These are phyloP conservation scores for Puccinia hordei DNA, from an alignment of 1,284 basidiomycete species.

Conservation along the genomic window DNA sequence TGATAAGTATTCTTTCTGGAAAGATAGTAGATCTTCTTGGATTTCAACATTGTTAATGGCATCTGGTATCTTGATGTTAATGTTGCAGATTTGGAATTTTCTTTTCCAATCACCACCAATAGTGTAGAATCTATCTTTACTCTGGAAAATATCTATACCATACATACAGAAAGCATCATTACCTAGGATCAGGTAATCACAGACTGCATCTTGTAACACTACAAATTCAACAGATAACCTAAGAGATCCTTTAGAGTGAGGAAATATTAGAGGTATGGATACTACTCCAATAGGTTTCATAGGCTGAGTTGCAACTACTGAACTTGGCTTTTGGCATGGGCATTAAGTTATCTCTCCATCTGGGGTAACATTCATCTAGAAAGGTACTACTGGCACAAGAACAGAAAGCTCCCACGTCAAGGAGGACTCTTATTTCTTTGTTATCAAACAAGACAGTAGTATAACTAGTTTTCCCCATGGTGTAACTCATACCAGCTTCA, in stretches of 20 bases:
- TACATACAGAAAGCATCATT: slow-evolving; percentile 22
- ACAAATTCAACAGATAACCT: too few relatives aligned
- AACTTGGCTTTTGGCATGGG: slow-evolving; percentile 3
- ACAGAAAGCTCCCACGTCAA: neutral
- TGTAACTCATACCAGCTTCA: neutral
- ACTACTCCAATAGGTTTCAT: neutral
- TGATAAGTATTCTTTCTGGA: too few relatives aligned
- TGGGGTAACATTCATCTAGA: neutral
- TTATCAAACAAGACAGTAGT: neutral
- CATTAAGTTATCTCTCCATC: neutral
- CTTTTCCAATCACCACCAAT: slow-evolving; percentile 32
- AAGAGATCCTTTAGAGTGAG: too few relatives aligned
- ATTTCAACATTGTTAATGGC: too few relatives aligned
- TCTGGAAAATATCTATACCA: slow-evolving; percentile 14
- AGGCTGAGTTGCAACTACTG: slow-evolving; percentile 16
- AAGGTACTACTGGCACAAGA: neutral
- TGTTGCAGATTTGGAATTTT: slow-evolving; percentile 17
- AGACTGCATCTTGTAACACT: neutral
- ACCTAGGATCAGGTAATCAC: slow-evolving; percentile 15
- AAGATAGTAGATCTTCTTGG: too few relatives aligned
- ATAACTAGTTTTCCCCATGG: neutral
- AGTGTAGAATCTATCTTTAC: slow-evolving; percentile 18
- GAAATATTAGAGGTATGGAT: too few relatives aligned
- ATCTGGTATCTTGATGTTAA: neutral
- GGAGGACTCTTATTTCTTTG: neutral